Conservation (phyloP, 2,329 filamentous ascomycete species). For the Claviceps monticola region DNA sequence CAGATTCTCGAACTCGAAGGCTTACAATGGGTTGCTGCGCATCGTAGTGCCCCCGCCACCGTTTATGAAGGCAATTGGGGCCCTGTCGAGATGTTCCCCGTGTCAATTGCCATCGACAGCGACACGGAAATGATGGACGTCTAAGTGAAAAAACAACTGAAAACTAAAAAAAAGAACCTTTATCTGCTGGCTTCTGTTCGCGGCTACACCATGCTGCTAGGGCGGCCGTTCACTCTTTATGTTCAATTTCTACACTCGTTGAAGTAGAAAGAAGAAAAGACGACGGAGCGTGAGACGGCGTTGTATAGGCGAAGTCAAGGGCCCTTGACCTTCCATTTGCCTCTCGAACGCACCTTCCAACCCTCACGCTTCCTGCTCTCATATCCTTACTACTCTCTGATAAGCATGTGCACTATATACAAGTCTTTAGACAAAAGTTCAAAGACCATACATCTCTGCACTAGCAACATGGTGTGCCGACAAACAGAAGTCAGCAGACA, state of each 20-base stretch:
- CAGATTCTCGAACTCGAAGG: conserved; percentile 62
- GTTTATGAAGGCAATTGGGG: conserved; percentile 96
- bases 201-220: too few relatives aligned
- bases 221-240: too few relatives aligned
- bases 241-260: too few relatives aligned
- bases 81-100: conserved; percentile 43
- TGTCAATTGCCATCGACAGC: conserved; percentile 22
- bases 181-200: too few relatives aligned
- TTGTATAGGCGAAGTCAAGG: too few relatives aligned
- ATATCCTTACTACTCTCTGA: neutral
- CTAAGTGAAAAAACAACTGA: conserved; percentile 16
- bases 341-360: neutral
- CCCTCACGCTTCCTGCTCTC: neutral
- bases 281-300: too few relatives aligned
- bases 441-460: conserved; percentile 2
- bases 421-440: conserved; percentile 1
- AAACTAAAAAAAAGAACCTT: too few relatives aligned
- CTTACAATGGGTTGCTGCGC: conserved; percentile 63
- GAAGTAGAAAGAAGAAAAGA: conserved; percentile 3
- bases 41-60: conserved; percentile 77
- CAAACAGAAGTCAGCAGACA: conserved; percentile 9
- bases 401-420: neutral
- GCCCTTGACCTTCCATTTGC: too few relatives aligned
- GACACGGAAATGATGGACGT: conserved; percentile 50
- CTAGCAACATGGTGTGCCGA: conserved; percentile 7